Evolutionary conservation across 176 grass and related monocot genomes (phyloP), one percentile per base, ranked within the genome.

Genomic region (Thalia dealbata): DNA sequence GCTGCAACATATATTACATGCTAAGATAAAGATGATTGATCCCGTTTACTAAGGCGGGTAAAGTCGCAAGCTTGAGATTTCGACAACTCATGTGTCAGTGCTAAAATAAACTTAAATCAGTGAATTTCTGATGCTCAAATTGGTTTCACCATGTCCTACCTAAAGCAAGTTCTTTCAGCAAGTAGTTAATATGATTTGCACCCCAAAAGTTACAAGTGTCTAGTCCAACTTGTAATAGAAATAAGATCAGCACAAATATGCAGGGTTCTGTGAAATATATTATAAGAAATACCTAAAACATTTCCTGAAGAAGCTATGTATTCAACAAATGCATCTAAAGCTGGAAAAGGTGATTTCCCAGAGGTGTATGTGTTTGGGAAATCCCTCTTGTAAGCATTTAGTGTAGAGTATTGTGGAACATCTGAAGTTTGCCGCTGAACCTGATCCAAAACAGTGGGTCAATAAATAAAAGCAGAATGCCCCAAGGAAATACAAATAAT

Each of bases 291-390:
- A 95, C 90, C 91, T 90, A 82, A 86, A 81, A 81, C 76, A 86
- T 80, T 88, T 84, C 82, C 87, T 64, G 75, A 82, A 28, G 93
- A 96, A 69, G 84, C 93, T 29, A 96, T 90, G 64, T 81, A 90
- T 84, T 96, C 87, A 73, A 92, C 82, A 82, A 96, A 96, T 50
- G 46, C 79, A 75, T 96, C 93, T 72, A 92, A 64, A 84, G 87
- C 89, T 84, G 89, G 87, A 86, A 92, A 96, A 25, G 93, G 93
- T 62, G 89, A 96, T 88, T 75, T 92, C 42, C 89, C 87, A 52
- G 80, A 81, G 41, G 60, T 85, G 61, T 76, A 81, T 69, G 77
- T 78, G 55, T 15, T 69, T 71, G 81, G 69, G 75, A 92, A 90
- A 88, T 96, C 79, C 24, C 76, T 92, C 59, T 61, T 82, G 72